Base-by-base conservation (phyloP, 192 early-diverging fungal species). In the Pecoramyces ruminantium region DNA sequence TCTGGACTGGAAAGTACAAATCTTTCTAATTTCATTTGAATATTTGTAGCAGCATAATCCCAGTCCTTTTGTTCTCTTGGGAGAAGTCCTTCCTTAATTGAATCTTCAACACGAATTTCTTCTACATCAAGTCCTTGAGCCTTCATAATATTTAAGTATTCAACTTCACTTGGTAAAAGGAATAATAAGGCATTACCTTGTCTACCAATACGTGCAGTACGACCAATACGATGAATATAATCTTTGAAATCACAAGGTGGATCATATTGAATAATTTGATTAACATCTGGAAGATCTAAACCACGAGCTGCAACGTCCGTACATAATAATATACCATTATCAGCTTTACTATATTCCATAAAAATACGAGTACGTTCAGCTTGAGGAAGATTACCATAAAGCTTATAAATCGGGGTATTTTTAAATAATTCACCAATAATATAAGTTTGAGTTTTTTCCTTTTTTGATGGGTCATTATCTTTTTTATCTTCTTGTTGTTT, bases 281-380 rank as follows among this genome's bases (percentile, higher is more conserved):
- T 89, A 28, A 98, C 94, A 84, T 98, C 93, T 29, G 97, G 96
- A 78, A 99, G 85, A 91, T 99, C 98, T 77, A 99, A 88, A 38
- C 98, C 98, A 85, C 98, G 94, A 4, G 98, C 97, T 2, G 97
- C 96, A 6, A 99, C 96, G 86, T 98, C 97, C 2, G 98, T 99
- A 80, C 94, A 96, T 83, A 99, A 89, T 29, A 99, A 86, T 27
- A 99, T 87, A 39, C 93, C 91, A n/a, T 88, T 87, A 15, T 86
- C 42, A 2, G 88, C 78, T 77, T 87, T 85, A 38, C 90, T 88
- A 84, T 97, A 97, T 80, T 88, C 88, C 16, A 86, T 83, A 84
- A 92, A 96, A 4, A 93, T 92, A 30, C 91, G 88, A 0, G 92
- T 92, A 78, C 98, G 94, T 27, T 90, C 86, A 40, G 87, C 86